These are phyloP conservation scores for Mimosa bimucronata DNA, from an alignment of 306 rosid genomes.

Conservation along the genomic window DNA sequence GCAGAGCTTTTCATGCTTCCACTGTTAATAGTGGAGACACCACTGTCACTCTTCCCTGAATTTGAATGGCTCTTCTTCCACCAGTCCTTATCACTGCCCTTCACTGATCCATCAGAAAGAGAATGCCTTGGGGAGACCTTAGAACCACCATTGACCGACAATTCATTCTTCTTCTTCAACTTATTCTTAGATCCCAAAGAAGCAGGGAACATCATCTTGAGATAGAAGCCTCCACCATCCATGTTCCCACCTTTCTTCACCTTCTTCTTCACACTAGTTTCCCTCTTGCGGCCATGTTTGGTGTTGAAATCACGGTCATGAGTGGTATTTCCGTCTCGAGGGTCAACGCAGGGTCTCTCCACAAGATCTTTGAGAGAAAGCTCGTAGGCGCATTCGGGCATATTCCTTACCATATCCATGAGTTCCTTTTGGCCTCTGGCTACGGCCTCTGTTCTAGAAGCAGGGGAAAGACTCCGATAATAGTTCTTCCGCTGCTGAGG, in stretches of 20 bases:
- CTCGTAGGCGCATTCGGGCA: conserved; percentile 90
- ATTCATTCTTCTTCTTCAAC: conserved; percentile 48
- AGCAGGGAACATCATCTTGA: conserved; percentile 73
- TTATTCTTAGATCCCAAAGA: conserved; percentile 49
- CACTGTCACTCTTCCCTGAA: conserved; percentile 52
- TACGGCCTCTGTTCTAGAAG: conserved; percentile 72
- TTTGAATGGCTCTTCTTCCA: conserved; percentile 65
- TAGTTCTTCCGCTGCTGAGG: conserved; percentile 41
- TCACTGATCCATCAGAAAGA: conserved; percentile 41
- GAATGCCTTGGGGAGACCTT: conserved; percentile 69
- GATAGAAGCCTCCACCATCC: conserved; percentile 66
- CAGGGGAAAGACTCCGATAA: conserved; percentile 62
- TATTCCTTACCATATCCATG: conserved; percentile 86
- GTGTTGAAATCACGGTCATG: conserved; percentile 26
- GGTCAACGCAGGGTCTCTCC: conserved; percentile 50
- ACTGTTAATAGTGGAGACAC: conserved; percentile 56
- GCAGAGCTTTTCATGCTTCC: conserved; percentile 67
- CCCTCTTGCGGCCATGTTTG: conserved; percentile 27
- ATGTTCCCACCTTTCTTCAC: conserved; percentile 45
- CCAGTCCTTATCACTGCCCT: conserved; percentile 71
- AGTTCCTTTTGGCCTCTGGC: conserved; percentile 79
- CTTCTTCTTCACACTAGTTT: conserved; percentile 12
- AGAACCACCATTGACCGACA: conserved; percentile 36
- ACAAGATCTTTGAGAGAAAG: conserved; percentile 88
- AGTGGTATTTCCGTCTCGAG: conserved; percentile 7